A percentile compares a stretch with the other conserved stretches of the same genome.
These are phyloP conservation scores for Colletotrichum australisinense DNA, from an alignment of 2,329 filamentous ascomycete genomes.

Conservation along the genomic window DNA sequence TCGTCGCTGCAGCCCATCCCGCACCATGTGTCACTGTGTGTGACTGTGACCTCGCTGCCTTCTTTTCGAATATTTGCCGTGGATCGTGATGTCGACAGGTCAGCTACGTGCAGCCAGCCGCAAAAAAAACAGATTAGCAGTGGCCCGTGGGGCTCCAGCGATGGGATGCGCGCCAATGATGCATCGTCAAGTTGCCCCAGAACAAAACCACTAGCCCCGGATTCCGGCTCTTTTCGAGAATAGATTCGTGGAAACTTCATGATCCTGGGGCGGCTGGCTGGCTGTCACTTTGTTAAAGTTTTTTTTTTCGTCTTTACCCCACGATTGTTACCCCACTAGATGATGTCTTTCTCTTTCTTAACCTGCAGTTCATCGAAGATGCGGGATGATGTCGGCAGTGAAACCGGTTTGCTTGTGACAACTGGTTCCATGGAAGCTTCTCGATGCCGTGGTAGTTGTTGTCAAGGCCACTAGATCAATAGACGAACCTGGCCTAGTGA, in stretches of 20 bases:
- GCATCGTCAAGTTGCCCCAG: not conserved
- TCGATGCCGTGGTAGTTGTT: not conserved
- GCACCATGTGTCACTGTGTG: too few species aligned
- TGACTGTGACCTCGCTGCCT: not conserved
- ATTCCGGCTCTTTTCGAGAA: not conserved
- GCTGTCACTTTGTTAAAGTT: not conserved
- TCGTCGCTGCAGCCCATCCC: not conserved
- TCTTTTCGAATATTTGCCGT: not conserved
- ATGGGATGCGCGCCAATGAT: conserved; percentile 2
- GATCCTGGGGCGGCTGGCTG: not conserved
- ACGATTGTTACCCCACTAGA: not conserved
- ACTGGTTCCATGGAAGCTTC: not conserved
- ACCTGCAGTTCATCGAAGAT: not conserved
- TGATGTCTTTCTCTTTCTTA: not conserved
- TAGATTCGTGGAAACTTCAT: not conserved
- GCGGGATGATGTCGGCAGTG: not conserved
- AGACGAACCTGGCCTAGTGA: not conserved
- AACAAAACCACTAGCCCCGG: not conserved
- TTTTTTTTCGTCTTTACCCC: not conserved
- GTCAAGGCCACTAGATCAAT: not conserved
- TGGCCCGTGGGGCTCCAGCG: not conserved
- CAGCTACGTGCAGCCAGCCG: not conserved
- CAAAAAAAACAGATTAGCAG: not conserved
- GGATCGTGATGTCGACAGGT: not conserved
- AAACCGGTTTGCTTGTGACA: not conserved